A percentile compares a stretch with the other conserved stretches of the same genome.
Conservation (phyloP, 495 filamentous ascomycete genomes). For the Trypethelium eluteriae region DNA sequence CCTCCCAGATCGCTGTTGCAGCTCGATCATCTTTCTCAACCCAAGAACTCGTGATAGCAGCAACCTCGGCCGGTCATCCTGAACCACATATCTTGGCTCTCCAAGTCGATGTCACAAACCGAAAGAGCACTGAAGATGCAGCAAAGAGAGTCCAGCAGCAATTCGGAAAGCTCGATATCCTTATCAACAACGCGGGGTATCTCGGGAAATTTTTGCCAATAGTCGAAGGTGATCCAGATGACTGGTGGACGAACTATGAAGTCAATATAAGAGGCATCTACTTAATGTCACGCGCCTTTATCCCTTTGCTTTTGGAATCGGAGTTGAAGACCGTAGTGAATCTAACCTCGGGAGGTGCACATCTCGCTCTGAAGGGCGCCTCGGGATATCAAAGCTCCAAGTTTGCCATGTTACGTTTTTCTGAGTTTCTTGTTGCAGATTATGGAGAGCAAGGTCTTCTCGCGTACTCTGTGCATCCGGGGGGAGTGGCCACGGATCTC, state of each 20-base stretch:
- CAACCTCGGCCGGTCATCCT: constrained; percentile 31
- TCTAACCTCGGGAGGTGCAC: constrained; percentile 41
- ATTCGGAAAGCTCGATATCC: constrained; percentile 43
- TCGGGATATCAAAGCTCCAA: constrained; percentile 44
- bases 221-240: constrained; percentile 39
- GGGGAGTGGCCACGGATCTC: constrained; percentile 44
- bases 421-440: constrained; percentile 40
- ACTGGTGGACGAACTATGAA: constrained; percentile 43
- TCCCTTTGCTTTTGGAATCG: constrained; percentile 38
- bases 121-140: constrained; percentile 34
- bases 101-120: constrained; percentile 39
- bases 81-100: constrained; percentile 40
- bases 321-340: constrained; percentile 43
- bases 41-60: constrained; percentile 35
- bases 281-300: constrained; percentile 32
- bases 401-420: constrained; percentile 43
- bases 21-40: constrained; percentile 40
- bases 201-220: constrained; percentile 35
- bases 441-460: constrained; percentile 43
- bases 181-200: constrained; percentile 50
- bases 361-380: constrained; percentile 24
- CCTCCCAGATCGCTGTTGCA: constrained; percentile 29
- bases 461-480: constrained; percentile 45
- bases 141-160: constrained; percentile 28
- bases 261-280: constrained; percentile 45